phyloP scores from a whole-genome alignment of 176 grass and related monocot genomes.

The Musa schizocarpa region DNA sequence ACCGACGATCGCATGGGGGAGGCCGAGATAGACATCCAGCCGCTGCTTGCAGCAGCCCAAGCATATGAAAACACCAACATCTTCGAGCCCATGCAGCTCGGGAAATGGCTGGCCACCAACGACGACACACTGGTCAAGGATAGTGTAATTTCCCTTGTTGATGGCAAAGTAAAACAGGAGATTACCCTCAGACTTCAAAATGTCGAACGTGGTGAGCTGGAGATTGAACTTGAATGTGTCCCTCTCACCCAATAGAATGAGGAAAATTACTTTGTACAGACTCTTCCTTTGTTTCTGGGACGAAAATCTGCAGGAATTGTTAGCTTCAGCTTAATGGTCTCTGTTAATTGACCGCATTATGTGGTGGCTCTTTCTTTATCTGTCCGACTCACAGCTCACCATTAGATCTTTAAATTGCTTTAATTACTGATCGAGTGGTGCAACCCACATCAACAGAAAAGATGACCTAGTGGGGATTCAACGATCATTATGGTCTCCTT shows the following conservation, averaged over 20 bases:
- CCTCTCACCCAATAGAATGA: constrained; percentile 62
- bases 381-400: too few relatives aligned
- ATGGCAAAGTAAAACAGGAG: constrained; percentile 73
- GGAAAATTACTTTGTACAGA: not conserved
- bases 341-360: not conserved
- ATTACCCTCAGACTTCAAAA: constrained; percentile 76
- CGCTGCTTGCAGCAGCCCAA: constrained; percentile 59
- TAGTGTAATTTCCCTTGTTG: constrained; percentile 44
- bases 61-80: constrained; percentile 48
- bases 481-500: not conserved
- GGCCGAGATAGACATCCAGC: constrained; percentile 79
- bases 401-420: not conserved
- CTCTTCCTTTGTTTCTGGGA: not conserved
- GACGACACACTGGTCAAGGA: constrained; percentile 49
- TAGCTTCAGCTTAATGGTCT: not conserved
- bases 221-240: constrained; percentile 91
- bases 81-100: constrained; percentile 44
- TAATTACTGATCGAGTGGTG: not conserved
- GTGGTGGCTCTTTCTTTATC: not conserved
- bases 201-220: constrained; percentile 68
- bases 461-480: not conserved
- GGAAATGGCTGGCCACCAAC: constrained; percentile 51
- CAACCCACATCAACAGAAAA: too few relatives aligned
- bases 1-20: constrained; percentile 82
- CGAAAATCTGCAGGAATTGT: not conserved